Base-by-base conservation (phyloP, 768 basidiomycete genomes). In the Leccinum sublutescens region DNA sequence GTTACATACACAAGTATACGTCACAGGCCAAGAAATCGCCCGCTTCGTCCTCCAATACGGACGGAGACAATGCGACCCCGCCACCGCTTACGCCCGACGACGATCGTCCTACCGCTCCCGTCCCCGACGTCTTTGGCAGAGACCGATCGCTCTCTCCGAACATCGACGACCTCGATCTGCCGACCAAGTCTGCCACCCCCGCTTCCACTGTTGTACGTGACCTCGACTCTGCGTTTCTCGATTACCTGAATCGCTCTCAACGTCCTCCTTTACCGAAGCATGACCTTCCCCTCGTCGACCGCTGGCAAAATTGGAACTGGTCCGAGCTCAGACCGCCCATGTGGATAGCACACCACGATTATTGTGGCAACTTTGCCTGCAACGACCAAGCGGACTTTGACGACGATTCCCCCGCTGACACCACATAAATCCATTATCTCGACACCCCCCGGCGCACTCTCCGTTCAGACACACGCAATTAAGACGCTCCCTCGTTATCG, bases 41-140 rank as follows among this genome's bases (percentile, higher is more conserved):
- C 50, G 27, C 71, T 4, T 70, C 65, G 57, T 69, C 74, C 6
- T 66, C 70, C 23, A 74, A 63, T 36, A 68, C 69, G 23, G 71
- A 71, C 48, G 66, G 63, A 25, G 75, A 76, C 60, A 68, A 65
- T 47, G 64, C 58, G 54, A 73, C 70, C 2, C 74, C 76, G 6
- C 75, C 76, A 1, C 70, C 76, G 43, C 66, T 75, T 51, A 77
- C 77, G 0, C 74, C 75, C 48, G 74, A 78, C 60, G 69, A 75
- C 27, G 74, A 72, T 58, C 64, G 65, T 27, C 62, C 61, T 3
- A 8, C 40, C n/a, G 55, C 25, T 3, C 11, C 38, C n/a, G 52
- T 19, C 19, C 59, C 71, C 3, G 65, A 60, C 31, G 51, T 69
- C 31, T 63, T 74, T 48, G 19, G 43, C 43, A 58, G 57, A 55